Evolutionary conservation across 495 filamentous ascomycete genomes (phyloP).

Genomic region (Thermochaetoides thermophila): DNA sequence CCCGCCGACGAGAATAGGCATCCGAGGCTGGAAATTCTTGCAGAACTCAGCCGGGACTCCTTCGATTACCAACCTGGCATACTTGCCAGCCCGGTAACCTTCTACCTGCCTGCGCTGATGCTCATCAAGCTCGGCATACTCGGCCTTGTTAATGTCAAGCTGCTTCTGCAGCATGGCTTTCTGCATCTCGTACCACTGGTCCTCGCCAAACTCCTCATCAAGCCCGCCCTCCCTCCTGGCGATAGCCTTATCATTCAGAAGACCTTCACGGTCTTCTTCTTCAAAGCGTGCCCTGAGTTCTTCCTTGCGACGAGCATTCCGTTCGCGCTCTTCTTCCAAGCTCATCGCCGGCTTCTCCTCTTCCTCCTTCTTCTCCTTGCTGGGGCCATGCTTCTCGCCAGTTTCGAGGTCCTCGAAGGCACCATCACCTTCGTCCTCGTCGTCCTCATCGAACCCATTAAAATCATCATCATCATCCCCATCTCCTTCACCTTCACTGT

Average conservation of each 20-base stretch:
- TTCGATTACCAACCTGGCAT: constrained; percentile 77
- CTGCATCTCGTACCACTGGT: constrained; percentile 96
- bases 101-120: constrained; percentile 65
- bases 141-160: constrained; percentile 80
- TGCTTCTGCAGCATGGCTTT: constrained; percentile 93
- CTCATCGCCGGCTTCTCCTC: constrained; percentile 20
- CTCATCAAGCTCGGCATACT: constrained; percentile 76
- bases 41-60: constrained; percentile 86
- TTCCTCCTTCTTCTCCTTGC: constrained; percentile 15
- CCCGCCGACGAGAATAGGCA: constrained; percentile 79
- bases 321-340: constrained; percentile 59
- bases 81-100: constrained; percentile 84
- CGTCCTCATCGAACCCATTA: constrained; percentile 57
- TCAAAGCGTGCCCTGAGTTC: constrained; percentile 90
- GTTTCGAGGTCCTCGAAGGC: constrained; percentile 83
- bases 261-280: constrained; percentile 89
- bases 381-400: constrained; percentile 40
- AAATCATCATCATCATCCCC: constrained; percentile 51
- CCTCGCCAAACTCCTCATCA: constrained; percentile 75
- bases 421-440: constrained; percentile 63
- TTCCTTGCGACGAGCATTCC: constrained; percentile 82
- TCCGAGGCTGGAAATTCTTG: constrained; percentile 68
- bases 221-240: constrained; percentile 42
- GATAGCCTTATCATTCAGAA: constrained; percentile 69
- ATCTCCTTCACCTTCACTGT: constrained; percentile 39